A percentile compares a stretch with the other conserved stretches of the same genome.
These are phyloP conservation scores for Clathrospora elynae DNA, from an alignment of 2,329 filamentous ascomycete genomes.

Conservation along the genomic window DNA sequence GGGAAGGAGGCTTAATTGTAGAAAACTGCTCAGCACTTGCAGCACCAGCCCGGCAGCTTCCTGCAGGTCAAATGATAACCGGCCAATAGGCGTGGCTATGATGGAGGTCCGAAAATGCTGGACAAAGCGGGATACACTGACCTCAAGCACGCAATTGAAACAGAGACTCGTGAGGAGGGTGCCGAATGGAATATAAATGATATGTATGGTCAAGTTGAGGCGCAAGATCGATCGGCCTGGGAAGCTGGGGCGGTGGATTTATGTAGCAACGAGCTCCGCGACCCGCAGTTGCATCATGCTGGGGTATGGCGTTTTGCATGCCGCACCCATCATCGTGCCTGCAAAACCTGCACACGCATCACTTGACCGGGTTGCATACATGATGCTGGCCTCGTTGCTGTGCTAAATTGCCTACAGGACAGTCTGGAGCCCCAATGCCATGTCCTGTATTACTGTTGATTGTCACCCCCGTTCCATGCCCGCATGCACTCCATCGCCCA, in stretches of 20 bases:
- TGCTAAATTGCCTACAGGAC: constrained; percentile 13
- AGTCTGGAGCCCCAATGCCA: constrained; percentile 27
- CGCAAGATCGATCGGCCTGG: constrained; percentile 20
- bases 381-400: constrained; percentile 1
- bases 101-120: constrained; percentile 25
- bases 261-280: constrained; percentile 33
- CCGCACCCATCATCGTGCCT: constrained; percentile 24
- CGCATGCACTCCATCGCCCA: constrained; percentile 11
- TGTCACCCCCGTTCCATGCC: no score
- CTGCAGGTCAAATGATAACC: constrained; percentile 16
- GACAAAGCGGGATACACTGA: constrained; percentile 19
- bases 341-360: constrained; percentile 21
- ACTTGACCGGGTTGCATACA: constrained; percentile 7
- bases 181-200: constrained; percentile 2
- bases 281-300: constrained; percentile 42
- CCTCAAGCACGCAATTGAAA: constrained; percentile 16
- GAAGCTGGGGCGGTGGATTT: constrained; percentile 31
- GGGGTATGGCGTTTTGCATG: constrained; percentile 29
- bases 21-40: constrained; percentile 26
- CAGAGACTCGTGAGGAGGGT: constrained; percentile 5
- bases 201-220: constrained; percentile 23
- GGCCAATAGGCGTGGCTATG: constrained; percentile 21
- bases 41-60: constrained; percentile 23
- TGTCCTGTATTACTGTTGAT: constrained; percentile 15
- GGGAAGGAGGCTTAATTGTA: constrained; percentile 14